Conservation (phyloP, 768 basidiomycete genomes). For the Phlegmacium glaucopus region DNA sequence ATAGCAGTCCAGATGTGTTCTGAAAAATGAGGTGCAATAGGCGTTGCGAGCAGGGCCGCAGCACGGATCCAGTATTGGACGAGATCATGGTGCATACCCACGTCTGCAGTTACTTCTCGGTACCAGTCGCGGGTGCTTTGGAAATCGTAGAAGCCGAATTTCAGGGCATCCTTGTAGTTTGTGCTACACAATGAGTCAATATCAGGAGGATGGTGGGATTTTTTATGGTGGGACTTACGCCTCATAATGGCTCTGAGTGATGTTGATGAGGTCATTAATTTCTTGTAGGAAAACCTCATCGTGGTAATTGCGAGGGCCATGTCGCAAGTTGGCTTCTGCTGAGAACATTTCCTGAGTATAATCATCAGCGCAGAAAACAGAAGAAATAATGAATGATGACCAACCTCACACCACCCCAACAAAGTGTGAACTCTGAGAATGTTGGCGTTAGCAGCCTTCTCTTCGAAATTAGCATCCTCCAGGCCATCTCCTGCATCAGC, state of each 20-base stretch:
- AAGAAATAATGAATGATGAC: slow-evolving; percentile 13
- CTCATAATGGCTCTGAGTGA: slow-evolving; percentile 78
- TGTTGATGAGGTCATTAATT: slow-evolving; percentile 80
- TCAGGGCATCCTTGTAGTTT: slow-evolving; percentile 93
- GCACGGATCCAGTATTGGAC: slow-evolving; percentile 81
- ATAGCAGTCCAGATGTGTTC: slow-evolving; percentile 85
- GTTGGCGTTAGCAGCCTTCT: slow-evolving; percentile 95
- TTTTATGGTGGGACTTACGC: slow-evolving; percentile 48
- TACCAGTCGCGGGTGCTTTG: slow-evolving; percentile 95
- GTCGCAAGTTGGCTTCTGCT: slow-evolving; percentile 67
- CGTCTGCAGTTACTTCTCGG: slow-evolving; percentile 83
- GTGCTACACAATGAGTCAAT: slow-evolving; percentile 47
- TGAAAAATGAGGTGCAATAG: slow-evolving; percentile 91
- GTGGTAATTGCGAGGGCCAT: slow-evolving; percentile 76
- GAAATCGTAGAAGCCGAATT: slow-evolving; percentile 94
- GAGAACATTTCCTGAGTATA: slow-evolving; percentile 69
- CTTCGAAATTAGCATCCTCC: slow-evolving; percentile 99
- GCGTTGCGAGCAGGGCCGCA: slow-evolving; percentile 77
- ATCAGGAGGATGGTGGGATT: background rate
- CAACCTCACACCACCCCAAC: slow-evolving; percentile 87
- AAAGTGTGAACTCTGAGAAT: slow-evolving; percentile 92
- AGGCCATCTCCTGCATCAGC: slow-evolving; percentile 97
- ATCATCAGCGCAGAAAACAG: slow-evolving; percentile 7
- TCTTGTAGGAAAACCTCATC: slow-evolving; percentile 92
- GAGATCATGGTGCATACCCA: slow-evolving; percentile 90